Percentiles rank a stretch among this genome's conserved stretches.
Conservation (phyloP, 768 basidiomycete species). For the Hebeloma cylindrosporum region DNA sequence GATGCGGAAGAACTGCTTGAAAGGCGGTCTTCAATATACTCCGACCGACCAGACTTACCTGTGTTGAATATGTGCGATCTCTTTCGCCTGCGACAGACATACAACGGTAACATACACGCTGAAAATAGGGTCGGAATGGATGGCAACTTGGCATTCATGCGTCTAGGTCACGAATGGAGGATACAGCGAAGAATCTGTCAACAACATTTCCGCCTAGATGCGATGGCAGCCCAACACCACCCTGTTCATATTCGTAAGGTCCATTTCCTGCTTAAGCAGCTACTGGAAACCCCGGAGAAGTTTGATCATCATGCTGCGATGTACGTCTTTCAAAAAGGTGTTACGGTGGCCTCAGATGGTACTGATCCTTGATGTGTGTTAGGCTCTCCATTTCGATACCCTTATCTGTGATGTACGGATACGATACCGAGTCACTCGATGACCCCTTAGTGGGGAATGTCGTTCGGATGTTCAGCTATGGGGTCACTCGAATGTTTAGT, state of each 20-base stretch:
- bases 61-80: conserved; percentile 11
- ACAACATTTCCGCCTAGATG: conserved; percentile 33
- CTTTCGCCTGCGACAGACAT: not conserved
- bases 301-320: conserved; percentile 16
- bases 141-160: conserved; percentile 32
- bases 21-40: conserved; percentile 45
- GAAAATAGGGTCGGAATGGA: conserved; percentile 32
- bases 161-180: conserved; percentile 38
- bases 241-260: conserved; percentile 29
- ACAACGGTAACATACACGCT: not conserved
- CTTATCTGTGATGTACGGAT: conserved; percentile 19
- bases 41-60: conserved; percentile 40
- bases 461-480: conserved; percentile 4
- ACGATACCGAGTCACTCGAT: conserved; percentile 9
- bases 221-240: conserved; percentile 26
- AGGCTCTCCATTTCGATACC: conserved; percentile 19
- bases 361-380: no score
- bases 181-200: conserved; percentile 38
- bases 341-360: not conserved
- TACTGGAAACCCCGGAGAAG: conserved; percentile 17
- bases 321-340: conserved; percentile 2
- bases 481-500: conserved; percentile 1
- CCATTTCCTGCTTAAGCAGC: conserved; percentile 27
- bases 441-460: conserved; percentile 15
- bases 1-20: conserved; percentile 32